Conservation (phyloP, 2,329 filamentous ascomycete genomes). For the Dactylellina sp. region DNA sequence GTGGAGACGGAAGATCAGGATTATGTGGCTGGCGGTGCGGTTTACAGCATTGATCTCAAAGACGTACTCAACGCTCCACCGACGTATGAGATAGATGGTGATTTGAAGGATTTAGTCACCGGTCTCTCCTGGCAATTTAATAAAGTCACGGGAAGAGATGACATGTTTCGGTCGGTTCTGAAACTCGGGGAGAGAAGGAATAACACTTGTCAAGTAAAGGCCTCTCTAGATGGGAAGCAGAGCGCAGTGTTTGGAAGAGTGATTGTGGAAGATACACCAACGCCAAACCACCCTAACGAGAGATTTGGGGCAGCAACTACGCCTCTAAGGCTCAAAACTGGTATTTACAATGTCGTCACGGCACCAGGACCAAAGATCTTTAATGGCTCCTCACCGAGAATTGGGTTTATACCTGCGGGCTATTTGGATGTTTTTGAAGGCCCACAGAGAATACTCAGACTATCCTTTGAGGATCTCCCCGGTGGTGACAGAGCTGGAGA, state of each 20-base stretch:
- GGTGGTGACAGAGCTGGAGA: slow-evolving; percentile 38
- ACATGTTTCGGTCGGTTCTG: neutral
- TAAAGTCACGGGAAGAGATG: slow-evolving; percentile 16
- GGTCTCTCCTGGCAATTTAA: neutral
- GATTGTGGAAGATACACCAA: neutral
- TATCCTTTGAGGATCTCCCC: slow-evolving; percentile 39
- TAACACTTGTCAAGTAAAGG: neutral
- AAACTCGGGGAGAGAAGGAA: neutral
- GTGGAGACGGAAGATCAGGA: slow-evolving; percentile 55
- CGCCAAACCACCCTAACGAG: slow-evolving; percentile 38
- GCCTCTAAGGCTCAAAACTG: slow-evolving; percentile 23
- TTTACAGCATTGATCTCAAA: slow-evolving; percentile 51
- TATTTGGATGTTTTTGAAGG: slow-evolving; percentile 47
- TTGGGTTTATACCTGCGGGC: slow-evolving; percentile 41
- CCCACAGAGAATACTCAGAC: slow-evolving; percentile 26
- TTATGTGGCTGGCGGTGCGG: slow-evolving; percentile 47
- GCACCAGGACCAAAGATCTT: slow-evolving; percentile 37
- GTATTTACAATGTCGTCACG: slow-evolving; percentile 40
- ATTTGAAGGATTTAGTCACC: neutral
- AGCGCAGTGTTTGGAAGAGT: neutral
- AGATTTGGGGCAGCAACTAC: slow-evolving; percentile 50
- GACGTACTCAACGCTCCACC: slow-evolving; percentile 8
- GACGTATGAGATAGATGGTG: neutral
- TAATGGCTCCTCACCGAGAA: slow-evolving; percentile 37
- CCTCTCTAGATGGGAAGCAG: slow-evolving; percentile 10